Conservation (phyloP, 164 flowering plant species). For the Magnolia kwangsiensis region DNA sequence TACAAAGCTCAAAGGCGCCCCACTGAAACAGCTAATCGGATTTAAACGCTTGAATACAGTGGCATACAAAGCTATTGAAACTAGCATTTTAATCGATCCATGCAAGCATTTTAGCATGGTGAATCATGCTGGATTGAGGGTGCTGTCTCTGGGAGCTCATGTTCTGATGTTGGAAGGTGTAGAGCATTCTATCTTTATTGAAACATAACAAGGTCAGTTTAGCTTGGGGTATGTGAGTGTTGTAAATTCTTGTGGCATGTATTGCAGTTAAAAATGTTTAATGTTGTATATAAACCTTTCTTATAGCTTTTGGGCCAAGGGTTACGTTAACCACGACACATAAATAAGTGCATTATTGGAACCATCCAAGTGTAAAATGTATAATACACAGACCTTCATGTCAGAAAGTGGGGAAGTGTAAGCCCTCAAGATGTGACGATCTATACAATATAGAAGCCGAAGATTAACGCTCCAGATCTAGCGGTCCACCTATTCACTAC, state of each 20-base stretch:
- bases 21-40: conserved; percentile 71
- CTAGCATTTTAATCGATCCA: conserved; percentile 59
- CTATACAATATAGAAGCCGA: too few species aligned
- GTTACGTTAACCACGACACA: too few species aligned
- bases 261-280: background rate
- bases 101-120: conserved; percentile 72
- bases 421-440: too few species aligned
- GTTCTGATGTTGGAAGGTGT: conserved; percentile 40
- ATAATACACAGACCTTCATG: too few species aligned
- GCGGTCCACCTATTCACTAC: too few species aligned
- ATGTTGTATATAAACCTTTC: too few species aligned
- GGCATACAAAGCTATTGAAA: conserved; percentile 32
- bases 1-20: conserved; percentile 37
- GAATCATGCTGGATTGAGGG: conserved; percentile 47
- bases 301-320: too few species aligned
- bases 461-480: too few species aligned
- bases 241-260: background rate
- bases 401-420: too few species aligned
- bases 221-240: background rate
- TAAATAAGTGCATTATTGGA: too few species aligned
- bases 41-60: conserved; percentile 51
- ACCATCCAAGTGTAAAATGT: too few species aligned
- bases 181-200: conserved; percentile 42
- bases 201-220: conserved; percentile 6
- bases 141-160: conserved; percentile 66